Evolutionary conservation across 1,139 yeast species (phyloP), one percentile per base, ranked within the genome.

Genomic region (Neolecta irregularis): DNA sequence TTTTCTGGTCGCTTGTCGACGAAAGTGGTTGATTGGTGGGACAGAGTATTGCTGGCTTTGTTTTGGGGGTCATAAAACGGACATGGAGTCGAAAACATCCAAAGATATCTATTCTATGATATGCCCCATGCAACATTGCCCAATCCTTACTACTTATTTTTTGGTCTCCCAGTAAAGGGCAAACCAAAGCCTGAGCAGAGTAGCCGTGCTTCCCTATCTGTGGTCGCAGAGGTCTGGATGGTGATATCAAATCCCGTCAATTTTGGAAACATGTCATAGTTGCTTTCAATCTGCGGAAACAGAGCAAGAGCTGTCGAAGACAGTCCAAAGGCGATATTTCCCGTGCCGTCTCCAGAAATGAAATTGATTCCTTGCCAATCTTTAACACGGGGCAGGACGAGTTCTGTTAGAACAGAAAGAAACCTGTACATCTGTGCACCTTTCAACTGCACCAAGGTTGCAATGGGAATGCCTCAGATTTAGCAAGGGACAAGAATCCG

Each of bases 311-410:
- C 83, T 40, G 76, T 81, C 2, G 81, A 70, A 33, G 69, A 70
- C 46, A 91, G 60, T 30, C 95, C 95, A 52, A 91, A 74, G 12
- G 92, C 67, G 42, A 91, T 68, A 54, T 81, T 80, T 38, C 98
- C 99, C 49, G 65, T 68, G 38, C 69, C 64, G 55, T 85, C 96
- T 42, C 98, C 98, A 3, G 88, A 62, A 31, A 69, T 62, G 54
- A 71, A 71, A 33, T 72, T 68, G 38, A 91, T 65, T 34, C 96
- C 96, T 45, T 63, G 61, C 57, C 79, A 88, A 33, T 85, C 80
- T 67, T 93, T 77, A 42, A 85, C 72, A 57, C 94, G 71, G 34
- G 99, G 98, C 48, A 88, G 66, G 20, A 91, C 98, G 47, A 91
- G 63, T 57, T 91, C 98, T 1, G 92, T 72, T 49, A 91, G 61